Base-by-base conservation (phyloP, 306 rosid species). In the Ziziphus jujuba region DNA sequence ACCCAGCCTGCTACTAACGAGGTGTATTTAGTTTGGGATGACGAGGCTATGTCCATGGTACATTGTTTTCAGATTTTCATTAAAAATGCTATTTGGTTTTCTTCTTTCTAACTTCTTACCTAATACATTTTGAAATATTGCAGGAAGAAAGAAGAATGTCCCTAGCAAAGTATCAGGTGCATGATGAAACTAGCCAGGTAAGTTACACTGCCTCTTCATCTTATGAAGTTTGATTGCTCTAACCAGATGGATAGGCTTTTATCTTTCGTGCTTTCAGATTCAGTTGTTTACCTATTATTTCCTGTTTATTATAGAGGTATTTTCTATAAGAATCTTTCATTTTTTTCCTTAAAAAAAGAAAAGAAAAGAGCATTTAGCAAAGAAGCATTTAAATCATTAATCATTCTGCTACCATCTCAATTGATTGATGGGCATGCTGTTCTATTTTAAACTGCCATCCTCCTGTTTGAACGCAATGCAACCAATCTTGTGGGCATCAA, bases 161-260 rank as follows among this genome's bases (percentile, higher is more conserved):
- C 57, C 70, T 90, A 65, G 74, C 75, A 24, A 88, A 87, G 86
- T 95, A 88, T 89, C 99, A 95, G 99, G 97, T 95, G 85, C 99
- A 95, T 88, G 99, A 95, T 87, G 99, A 95, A 90, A 88, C 82
- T 90, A 95, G 96, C 99, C 99, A 95, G 99, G 99, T 95, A 95
- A 95, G 99, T 95, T 79, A 74, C 87, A 88, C 96, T 90, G 82
- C 95, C 93, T 76, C 81, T 84, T 69, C 68, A 63, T 67, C 80
- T 69, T 53, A 77, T 48, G 83, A 90, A 83, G 91, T 83, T 83
- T 85, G 87, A 82, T 82, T 82, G 28, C 82, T 86, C 95, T 92
- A 79, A 81, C 91, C 87, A 75, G 71, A 84, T 84, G 75, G 84
- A 90, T 88, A 85, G 89, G 97, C 90, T 79, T 56, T 78, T 80